Base-by-base conservation (phyloP, 257 asterid species). In the Thymus mandschuricus region DNA sequence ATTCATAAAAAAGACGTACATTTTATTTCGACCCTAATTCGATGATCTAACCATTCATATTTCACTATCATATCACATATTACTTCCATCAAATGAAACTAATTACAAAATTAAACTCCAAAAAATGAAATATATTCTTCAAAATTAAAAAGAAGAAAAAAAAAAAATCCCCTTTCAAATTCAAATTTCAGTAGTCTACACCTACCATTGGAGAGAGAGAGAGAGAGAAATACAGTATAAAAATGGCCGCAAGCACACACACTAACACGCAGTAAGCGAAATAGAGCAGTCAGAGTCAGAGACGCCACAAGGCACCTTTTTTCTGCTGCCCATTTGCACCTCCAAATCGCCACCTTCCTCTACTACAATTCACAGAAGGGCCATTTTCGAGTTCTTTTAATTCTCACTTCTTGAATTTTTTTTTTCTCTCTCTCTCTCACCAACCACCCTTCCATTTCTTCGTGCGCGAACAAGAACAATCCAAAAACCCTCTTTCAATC, bases 271-370 rank as follows among this genome's bases (percentile, higher is more conserved):
- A 30, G 67, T 70, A 43, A 2, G 61, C 62, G 40, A 46, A 49
- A 55, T 33, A 64, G 10, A 65, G 60, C 21, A 46, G 57, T 70
- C 10, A 31, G 27, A 59, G 30, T 56, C 72, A 57, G 31, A 34
- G 63, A 54, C 69, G 70, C 57, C 55, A 41, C 66, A 1, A 5
- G 49, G 44, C 73, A 46, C 75, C 51, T 9, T 3, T 7, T 5
- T 44, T 75, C 29, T 55, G 31, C 21, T 56, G 81, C 64, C 81
- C 65, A 28, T 81, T 76, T 68, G 62, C 64, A 35, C 45, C 77
- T 28, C 65, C 86, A 81, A 78, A 72, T 56, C 61, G 81, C 77
- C 86, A 75, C 43, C 65, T 31, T 29, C 49, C 2, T 33, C 30
- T 11, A 12, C 0, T 35, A 38, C 41, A 38, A 38, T 0, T 38